Evolutionary conservation across 805 yeast genomes (phyloP), one percentile per base, ranked within the genome.

Genomic region (Barnettozyma sucrosica): DNA sequence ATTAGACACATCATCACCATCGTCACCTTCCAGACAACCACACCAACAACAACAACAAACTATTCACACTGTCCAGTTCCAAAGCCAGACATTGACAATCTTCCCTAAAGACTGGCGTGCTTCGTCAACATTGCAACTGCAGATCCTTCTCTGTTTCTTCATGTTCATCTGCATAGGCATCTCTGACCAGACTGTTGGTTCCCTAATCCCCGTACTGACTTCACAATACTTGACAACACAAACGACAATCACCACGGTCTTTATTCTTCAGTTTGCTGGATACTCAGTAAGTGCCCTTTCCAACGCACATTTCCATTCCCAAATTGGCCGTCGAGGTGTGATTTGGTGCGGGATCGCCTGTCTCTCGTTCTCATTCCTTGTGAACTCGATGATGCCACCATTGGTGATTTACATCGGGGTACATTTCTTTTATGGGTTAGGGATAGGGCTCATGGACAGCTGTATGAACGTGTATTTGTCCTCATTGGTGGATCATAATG

Each of bases 131-230:
- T 60, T 80, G 11, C 68, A 68, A 47, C n/a, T 58, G 5, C 84
- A 80, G 58, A 64, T 80, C 21, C 1, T 65, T 0, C 59, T 72
- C 0, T 60, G 71, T 1, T 74, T 66, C 49, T 36, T 64, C 21
- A 58, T 69, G 1, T 75, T 80, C 54, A 57, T 70, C 2, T 56
- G 78, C 1, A 62, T 77, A 49, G 89, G 89, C 0, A 57, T 81
- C 25, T 69, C 74, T 6, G 88, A 83, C 54, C 84, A 81, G 58
- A 69, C 83, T 0, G 61, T 80, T 16, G 88, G 88, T 0, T 72
- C 85, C 0, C 57, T 81, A 36, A 66, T 83, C 50, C 83, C 85
- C 2, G 65, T 71, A 34, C 52, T 81, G 14, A 73, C 78, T 46
- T 60, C 57, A 5, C 63, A 75, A 43, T 82, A 80, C 58, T 26